These are phyloP conservation scores for Parasarocladium wereldwijsianum DNA, from an alignment of 2,329 filamentous ascomycete genomes.

Conservation along the genomic window DNA sequence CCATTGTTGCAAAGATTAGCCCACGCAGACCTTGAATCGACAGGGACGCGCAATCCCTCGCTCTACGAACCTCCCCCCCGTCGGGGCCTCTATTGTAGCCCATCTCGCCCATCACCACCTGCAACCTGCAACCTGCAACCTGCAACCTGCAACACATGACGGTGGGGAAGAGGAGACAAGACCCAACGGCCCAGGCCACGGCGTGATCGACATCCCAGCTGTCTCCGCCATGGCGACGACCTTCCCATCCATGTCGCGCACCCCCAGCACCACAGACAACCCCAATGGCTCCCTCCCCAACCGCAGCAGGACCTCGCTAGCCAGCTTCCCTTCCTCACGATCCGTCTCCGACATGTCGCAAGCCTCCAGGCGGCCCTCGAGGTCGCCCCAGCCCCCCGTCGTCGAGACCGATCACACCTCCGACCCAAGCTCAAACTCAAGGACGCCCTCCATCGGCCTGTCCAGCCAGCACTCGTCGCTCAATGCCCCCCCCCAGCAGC, in stretches of 20 bases:
- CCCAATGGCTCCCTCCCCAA: slow-evolving; percentile 17
- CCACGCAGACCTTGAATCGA: no score
- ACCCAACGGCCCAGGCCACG: slow-evolving; percentile 1
- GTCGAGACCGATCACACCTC: slow-evolving; percentile 41
- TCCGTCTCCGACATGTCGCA: slow-evolving; percentile 44
- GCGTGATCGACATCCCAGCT: slow-evolving; percentile 10
- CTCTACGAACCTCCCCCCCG: no score
- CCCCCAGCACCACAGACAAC: slow-evolving; percentile 15
- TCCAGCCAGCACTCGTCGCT: slow-evolving; percentile 49
- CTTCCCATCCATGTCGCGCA: slow-evolving; percentile 27
- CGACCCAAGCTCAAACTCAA: slow-evolving; percentile 44
- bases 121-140: no score
- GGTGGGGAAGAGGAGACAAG: slow-evolving; percentile 4
- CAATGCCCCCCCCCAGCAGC: slow-evolving; percentile 28
- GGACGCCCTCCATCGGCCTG: slow-evolving; percentile 42
- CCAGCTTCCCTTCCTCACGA: slow-evolving; percentile 47
- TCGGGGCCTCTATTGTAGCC: no score
- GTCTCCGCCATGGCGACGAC: slow-evolving; percentile 22
- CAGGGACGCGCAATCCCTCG: no score
- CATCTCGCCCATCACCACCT: no score
- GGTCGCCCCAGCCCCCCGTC: slow-evolving; percentile 37
- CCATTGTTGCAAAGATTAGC: no score
- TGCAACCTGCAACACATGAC: no score
- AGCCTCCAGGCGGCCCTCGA: slow-evolving; percentile 31
- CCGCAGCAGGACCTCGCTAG: slow-evolving; percentile 42